Base-by-base conservation (phyloP, 352 stramenopile species). In the Phytopythium aichiense region DNA sequence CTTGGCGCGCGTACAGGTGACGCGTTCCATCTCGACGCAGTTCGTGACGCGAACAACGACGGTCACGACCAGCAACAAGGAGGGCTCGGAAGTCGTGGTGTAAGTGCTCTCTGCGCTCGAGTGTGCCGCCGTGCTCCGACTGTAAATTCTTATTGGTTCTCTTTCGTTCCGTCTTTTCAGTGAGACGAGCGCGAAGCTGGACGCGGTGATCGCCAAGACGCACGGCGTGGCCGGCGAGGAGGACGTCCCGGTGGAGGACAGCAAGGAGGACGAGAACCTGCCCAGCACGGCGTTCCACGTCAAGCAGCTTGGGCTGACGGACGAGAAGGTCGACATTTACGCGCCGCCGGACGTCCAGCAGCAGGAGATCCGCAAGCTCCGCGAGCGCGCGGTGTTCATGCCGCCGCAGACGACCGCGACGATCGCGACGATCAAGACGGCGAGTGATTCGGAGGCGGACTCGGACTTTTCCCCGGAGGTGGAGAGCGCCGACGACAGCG, bases 291-390 rank as follows among this genome's bases (percentile, higher is more conserved):
- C 88, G 64, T 93, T 89, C 65, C 84, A 93, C 58, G 62, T 90
- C 13, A 91, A 91, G 68, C 81, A 91, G 46, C 51, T 93, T n/a
- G 81, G 84, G 20, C 67, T 91, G 3, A 67, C 56, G 33, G 68
- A 86, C 49, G 72, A 91, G 43, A 88, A 89, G 67, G 77, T 93
- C 60, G 84, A 93, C 63, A 93, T 93, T 43, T 93, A 93, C 53
- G 80, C 80, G 6, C 79, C 84, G 2, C 48, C 87, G 20, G 68
- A 80, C 8, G 77, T 86, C 52, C 81, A 93, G 68, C 67, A 91
- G 66, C 53, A 78, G 30, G 79, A 90, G 60, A 72, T 92, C 28
- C 79, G 81, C 15, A 79, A 77, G 22, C 66, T 85, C 35, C 78
- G 83, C 22, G 78, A 88, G 33, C 79, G 83, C 23, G 63, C 74